Conservation (phyloP, 306 rosid species). For the Delonix regia region DNA sequence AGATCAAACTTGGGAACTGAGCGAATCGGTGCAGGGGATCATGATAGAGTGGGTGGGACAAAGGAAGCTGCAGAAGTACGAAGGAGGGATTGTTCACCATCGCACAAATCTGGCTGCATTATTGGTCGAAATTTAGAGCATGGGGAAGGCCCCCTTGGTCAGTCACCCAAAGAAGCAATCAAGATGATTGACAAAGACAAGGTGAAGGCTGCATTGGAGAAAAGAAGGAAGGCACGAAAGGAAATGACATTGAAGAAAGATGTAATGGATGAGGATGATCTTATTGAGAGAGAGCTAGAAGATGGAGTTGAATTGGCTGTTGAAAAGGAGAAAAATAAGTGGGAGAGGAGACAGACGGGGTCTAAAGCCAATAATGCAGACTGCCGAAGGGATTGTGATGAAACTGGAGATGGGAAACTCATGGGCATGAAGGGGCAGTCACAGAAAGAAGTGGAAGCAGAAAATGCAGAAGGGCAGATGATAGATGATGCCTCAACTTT, state of each 20-base stretch:
- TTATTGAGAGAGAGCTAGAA: slow-evolving; percentile 91
- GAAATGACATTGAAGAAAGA: slow-evolving; percentile 70
- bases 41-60: slow-evolving; percentile 50
- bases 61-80: slow-evolving; percentile 61
- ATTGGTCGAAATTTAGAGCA: slow-evolving; percentile 39
- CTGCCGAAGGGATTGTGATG: slow-evolving; percentile 43
- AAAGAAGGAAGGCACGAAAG: slow-evolving; percentile 69
- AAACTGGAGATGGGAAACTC: slow-evolving; percentile 46
- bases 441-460: slow-evolving; percentile 46
- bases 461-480: slow-evolving; percentile 76
- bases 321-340: slow-evolving; percentile 75
- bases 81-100: slow-evolving; percentile 35
- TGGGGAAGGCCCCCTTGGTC: slow-evolving; percentile 52
- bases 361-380: slow-evolving; percentile 56
- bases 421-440: slow-evolving; percentile 38
- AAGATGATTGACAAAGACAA: slow-evolving; percentile 84
- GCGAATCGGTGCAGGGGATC: slow-evolving; percentile 51
- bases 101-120: slow-evolving; percentile 18
- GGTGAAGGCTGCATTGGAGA: slow-evolving; percentile 86
- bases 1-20: slow-evolving; percentile 42
- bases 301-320: slow-evolving; percentile 87
- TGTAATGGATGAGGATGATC: slow-evolving; percentile 85
- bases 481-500: slow-evolving; percentile 60
- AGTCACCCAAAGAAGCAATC: slow-evolving; percentile 78
- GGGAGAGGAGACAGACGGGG: slow-evolving; percentile 66